Evolutionary conservation across 169 alveolate genomes (phyloP), one percentile per base, ranked within the genome.

Genomic region (Cyclospora cayetanensis): DNA sequence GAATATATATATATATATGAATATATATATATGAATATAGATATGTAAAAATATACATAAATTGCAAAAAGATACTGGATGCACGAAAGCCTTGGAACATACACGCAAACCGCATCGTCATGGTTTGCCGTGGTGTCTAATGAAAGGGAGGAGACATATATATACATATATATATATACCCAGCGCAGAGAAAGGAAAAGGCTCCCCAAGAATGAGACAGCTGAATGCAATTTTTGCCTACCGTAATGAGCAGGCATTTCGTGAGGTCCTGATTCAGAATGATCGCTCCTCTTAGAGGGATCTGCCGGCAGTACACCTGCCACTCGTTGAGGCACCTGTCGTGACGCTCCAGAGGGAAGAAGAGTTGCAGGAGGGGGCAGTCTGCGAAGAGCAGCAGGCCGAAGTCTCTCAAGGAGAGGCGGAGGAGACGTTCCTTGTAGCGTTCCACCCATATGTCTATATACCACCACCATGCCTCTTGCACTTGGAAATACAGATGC

Each of bases 401-500:
- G 93, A 97, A 97, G 22, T 93, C 95, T 31, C 95, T 92, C 86
- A 97, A 92, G 41, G 95, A 90, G 82, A 96, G 92, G 50, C 93
- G 91, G 35, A 97, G 97, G 22, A 97, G 92, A 35, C 92, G 92
- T 76, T 89, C 95, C 31, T 97, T 95, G 88, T 97, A 91, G 91
- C 95, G 95, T 43, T 94, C 97, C 65, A 91, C 95, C 98, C 98
- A 97, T 95, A 96, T 95, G 90, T 97, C 98, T 90, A 95, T 95
- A 90, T 97, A 97, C 98, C 98, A 97, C 98, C 98, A 97, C 90
- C 93, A 97, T 22, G 98, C 98, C 46, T 97, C 98, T 55, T 97
- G 98, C 37, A 97, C 90, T 91, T 95, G 98, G 92, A 97, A 97
- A 90, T 96, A 97, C 60, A 97, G 94, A 52, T 96, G 98, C 31